Evolutionary conservation across 495 filamentous ascomycete species (phyloP), one percentile per base, ranked within the genome.

Genomic region (Schizothecium vesticola): DNA sequence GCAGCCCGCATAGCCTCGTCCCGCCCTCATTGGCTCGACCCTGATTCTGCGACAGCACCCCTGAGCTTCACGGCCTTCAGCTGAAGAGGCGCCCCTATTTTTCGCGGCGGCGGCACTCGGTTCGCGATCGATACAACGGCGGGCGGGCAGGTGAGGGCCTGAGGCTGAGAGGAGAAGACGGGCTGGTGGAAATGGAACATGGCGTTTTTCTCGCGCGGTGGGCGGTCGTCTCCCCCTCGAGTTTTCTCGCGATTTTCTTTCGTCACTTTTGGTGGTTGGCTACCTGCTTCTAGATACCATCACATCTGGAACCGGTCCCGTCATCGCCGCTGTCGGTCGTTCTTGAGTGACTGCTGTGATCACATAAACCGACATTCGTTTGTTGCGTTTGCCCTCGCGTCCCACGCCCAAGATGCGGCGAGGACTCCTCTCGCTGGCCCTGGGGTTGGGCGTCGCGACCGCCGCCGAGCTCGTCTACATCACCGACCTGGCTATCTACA

Each of bases 401-500:
- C 55, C 21, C 56, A n/a, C 19, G 9, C 57, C 25, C 69, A 70
- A 21, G 59, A 76, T 76, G 74, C 57, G 73, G 3, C 59, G 65
- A 12, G 23, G 13, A 21, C 59, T 67, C 21, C 7, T 67, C 9
- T 33, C 71, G 2, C 31, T 73, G 0, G 59, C 69, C 16, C 29
- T 70, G 61, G 23, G 55, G 3, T 29, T 74, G 56, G 69, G 59
- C 31, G 61, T 58, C 36, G 65, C 66, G 36, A 58, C 51, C 9
- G 69, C 69, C 3, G 68, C 62, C 9, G 29, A 65, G 33, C 68
- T 82, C 5, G 76, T 76, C 33, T 83, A 81, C 64, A 77, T 84
- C 64, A 83, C 81, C 1, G 82, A 83, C 66, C 75, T 83, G 0
- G 69, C 73, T 9, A 74, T 81, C 57, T 83, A 73, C 66, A 79